Base-by-base conservation (phyloP, 208 protist species). In the Leishmania turanica region DNA sequence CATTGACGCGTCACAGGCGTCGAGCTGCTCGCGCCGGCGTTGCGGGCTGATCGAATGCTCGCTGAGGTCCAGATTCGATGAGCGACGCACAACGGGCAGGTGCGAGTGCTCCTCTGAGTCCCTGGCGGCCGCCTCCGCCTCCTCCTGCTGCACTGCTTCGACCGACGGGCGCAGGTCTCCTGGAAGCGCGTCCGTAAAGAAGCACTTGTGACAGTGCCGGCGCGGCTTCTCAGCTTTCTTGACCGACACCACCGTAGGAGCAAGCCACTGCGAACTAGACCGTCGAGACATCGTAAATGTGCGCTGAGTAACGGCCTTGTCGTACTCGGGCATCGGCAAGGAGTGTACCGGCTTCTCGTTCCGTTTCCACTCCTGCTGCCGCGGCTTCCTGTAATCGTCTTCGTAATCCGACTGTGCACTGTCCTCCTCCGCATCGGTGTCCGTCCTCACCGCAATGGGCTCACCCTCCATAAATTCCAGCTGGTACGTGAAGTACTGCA, bases 401-500 rank as follows among this genome's bases (percentile, higher is more conserved):
- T 66, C 19, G 73, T 73, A 58, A 60, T 79, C 60, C 8, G 31
- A 70, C 13, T 75, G 53, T 5, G 34, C 74, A 45, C 71, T 62
- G 5, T 80, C 78, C 1, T 54, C 34, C 3, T 34, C 27, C 24
- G 79, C 80, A 27, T 70, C 80, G 0, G 64, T n/a, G n/a, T 56
- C 75, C 27, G 68, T 73, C 49, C 37, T 80, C 77, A 83, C 79
- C 5, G 65, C 71, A 34, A 87, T 83, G 45, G 84, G 79, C 49
- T 70, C 71, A 9, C 84, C 79, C 11, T 84, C 80, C 65, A 70
- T 65, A 8, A 21, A 65, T 34, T 81, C 76, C 15, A 87, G 76
- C 70, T 87, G 79, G 47, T 79, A 84, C 37, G 79, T 56, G 77
- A 82, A 90, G 84, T 84, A 84, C 75, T 86, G 83, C 78, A 90